Evolutionary conservation across 495 filamentous ascomycete genomes (phyloP).

Genomic region (Articulospora tetracladia): DNA sequence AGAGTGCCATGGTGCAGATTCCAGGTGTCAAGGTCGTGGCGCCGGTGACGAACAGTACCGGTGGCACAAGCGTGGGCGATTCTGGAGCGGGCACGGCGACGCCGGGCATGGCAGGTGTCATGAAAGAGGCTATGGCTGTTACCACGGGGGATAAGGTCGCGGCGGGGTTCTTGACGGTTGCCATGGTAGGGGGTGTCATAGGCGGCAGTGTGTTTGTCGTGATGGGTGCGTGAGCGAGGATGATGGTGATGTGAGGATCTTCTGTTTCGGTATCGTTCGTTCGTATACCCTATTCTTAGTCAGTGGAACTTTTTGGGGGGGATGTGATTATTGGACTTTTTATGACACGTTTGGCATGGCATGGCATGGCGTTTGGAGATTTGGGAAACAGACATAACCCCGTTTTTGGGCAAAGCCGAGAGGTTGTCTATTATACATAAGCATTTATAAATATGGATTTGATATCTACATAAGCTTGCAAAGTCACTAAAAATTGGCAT

Average conservation of each 20-base stretch:
- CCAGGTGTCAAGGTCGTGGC: slow-evolving; percentile 16
- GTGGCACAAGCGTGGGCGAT: slow-evolving; percentile 74
- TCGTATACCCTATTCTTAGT: too few relatives aligned
- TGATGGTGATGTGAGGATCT: not conserved
- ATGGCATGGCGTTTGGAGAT: too few relatives aligned
- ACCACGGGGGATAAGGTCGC: slow-evolving; percentile 53
- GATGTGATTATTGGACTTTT: too few relatives aligned
- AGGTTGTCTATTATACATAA: too few relatives aligned
- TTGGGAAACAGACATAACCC: too few relatives aligned
- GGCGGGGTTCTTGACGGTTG: slow-evolving; percentile 55
- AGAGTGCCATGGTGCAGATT: slow-evolving; percentile 43
- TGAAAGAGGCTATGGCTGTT: slow-evolving; percentile 29
- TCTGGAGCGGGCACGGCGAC: slow-evolving; percentile 55
- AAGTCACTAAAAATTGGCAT: too few relatives aligned
- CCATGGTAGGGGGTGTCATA: slow-evolving; percentile 34
- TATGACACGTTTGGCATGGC: too few relatives aligned
- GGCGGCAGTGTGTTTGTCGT: slow-evolving; percentile 44
- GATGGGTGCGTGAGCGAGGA: slow-evolving; percentile 10
- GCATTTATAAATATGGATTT: too few relatives aligned
- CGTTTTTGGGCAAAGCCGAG: too few relatives aligned
- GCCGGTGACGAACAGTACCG: slow-evolving; percentile 47
- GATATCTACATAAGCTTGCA: too few relatives aligned
- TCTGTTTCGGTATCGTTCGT: too few relatives aligned
- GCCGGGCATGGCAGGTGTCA: slow-evolving; percentile 8
- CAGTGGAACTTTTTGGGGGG: too few relatives aligned